These are phyloP conservation scores for Cercophora sp. DNA, from an alignment of 495 filamentous ascomycete genomes.

Conservation along the genomic window DNA sequence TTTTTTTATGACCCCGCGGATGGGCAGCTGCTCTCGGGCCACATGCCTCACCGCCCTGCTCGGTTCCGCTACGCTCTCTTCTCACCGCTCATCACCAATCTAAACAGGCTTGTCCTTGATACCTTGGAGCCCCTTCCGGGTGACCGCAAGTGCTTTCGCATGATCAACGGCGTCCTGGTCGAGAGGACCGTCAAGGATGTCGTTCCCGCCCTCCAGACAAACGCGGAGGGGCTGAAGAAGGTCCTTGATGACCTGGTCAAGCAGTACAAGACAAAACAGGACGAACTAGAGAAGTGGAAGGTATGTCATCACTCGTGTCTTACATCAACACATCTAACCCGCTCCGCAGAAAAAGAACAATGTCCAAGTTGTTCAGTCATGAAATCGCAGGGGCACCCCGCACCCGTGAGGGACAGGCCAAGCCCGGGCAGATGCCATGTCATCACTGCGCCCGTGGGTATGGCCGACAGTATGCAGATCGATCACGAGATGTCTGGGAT, in stretches of 20 bases:
- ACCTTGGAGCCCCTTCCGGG: conserved; percentile 77
- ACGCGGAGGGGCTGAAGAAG: conserved; percentile 89
- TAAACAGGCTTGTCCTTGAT: conserved; percentile 85
- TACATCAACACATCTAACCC: conserved; percentile 11
- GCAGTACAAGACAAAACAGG: conserved; percentile 93
- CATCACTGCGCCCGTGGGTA: conserved; percentile 16
- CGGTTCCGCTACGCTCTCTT: conserved; percentile 1
- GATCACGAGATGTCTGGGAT: conserved; percentile 3
- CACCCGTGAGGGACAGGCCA: neutral
- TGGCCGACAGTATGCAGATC: conserved; percentile 1
- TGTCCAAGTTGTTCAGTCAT: conserved; percentile 86
- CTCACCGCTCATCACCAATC: conserved; percentile 33
- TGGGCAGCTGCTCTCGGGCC: neutral
- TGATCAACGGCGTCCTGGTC: conserved; percentile 95
- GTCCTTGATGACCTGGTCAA: conserved; percentile 95
- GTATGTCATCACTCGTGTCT: conserved; percentile 44
- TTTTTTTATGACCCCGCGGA: conserved; percentile 8
- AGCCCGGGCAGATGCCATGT: conserved; percentile 17
- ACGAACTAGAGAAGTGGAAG: conserved; percentile 98
- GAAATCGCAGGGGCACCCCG: neutral
- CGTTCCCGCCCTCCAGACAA: conserved; percentile 85
- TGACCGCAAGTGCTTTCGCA: conserved; percentile 95
- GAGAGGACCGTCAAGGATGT: conserved; percentile 93
- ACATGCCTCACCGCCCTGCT: conserved; percentile 34
- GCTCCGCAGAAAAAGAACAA: conserved; percentile 90